Evolutionary conservation across 257 asterid species (phyloP).

Genomic region (Datura wrightii): DNA sequence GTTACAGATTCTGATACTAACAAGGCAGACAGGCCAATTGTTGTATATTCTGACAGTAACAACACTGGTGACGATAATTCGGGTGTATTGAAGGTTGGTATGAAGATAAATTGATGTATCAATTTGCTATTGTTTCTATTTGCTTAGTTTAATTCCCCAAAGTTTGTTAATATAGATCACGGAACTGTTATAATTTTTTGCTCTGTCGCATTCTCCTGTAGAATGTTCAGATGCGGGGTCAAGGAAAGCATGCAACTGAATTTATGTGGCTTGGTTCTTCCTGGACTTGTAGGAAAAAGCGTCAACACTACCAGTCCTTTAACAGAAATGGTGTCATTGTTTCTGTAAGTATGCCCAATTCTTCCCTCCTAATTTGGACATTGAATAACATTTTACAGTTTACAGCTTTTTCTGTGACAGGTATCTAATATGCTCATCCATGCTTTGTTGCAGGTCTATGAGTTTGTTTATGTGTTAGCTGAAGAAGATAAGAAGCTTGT

Average conservation of each 20-base stretch:
- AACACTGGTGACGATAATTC: slow-evolving; percentile 32
- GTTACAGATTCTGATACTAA: slow-evolving; percentile 49
- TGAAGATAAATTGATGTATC: slow-evolving; percentile 8
- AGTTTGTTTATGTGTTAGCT: slow-evolving; percentile 80
- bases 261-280: slow-evolving; percentile 74
- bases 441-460: slow-evolving; percentile 59
- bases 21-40: slow-evolving; percentile 37
- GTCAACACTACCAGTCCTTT: slow-evolving; percentile 69
- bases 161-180: neutral
- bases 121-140: neutral
- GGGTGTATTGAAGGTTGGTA: slow-evolving; percentile 56
- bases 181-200: neutral
- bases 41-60: slow-evolving; percentile 36
- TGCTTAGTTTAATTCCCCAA: neutral
- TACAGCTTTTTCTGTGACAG: neutral
- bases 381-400: neutral
- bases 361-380: neutral
- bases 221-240: slow-evolving; percentile 43
- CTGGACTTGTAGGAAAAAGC: slow-evolving; percentile 69
- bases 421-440: neutral
- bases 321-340: slow-evolving; percentile 71
- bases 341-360: slow-evolving; percentile 54
- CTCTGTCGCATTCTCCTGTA: slow-evolving; percentile 26
- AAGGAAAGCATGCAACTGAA: slow-evolving; percentile 35
- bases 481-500: slow-evolving; percentile 77